Conservation (phyloP, 1,284 basidiomycete genomes). For the Apiotrichum veenhuisii region DNA sequence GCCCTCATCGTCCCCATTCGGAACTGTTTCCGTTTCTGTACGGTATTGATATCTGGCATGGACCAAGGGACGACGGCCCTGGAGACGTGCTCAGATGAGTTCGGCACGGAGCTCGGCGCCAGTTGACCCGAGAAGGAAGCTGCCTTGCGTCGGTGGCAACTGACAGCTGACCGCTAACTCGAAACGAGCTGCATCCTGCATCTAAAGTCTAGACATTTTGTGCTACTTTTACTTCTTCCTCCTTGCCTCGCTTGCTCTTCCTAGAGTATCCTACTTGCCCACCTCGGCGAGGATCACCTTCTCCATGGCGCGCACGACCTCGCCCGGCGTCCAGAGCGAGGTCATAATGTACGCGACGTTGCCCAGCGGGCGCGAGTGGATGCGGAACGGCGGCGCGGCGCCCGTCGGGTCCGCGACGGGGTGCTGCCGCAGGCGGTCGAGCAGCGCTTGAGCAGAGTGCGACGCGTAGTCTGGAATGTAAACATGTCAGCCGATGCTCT, state of each 20-base stretch:
- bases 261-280: neutral
- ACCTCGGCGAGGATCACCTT: conserved; percentile 25
- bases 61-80: too few species aligned
- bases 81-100: too few species aligned
- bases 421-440: conserved; percentile 49
- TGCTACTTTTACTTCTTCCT: neutral
- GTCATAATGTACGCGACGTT: conserved; percentile 94
- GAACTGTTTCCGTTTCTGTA: too few species aligned
- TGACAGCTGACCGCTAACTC: too few species aligned
- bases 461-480: conserved; percentile 65
- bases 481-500: neutral
- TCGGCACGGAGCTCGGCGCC: too few species aligned
- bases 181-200: too few species aligned
- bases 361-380: conserved; percentile 86
- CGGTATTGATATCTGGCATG: too few species aligned
- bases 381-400: conserved; percentile 55
- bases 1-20: too few species aligned
- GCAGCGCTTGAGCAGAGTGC: conserved; percentile 61
- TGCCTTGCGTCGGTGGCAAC: too few species aligned
- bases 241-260: neutral
- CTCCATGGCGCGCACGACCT: conserved; percentile 45
- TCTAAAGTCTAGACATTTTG: neutral
- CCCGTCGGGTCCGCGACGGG: conserved; percentile 17
- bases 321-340: conserved; percentile 57
- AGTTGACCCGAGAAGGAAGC: too few species aligned